phyloP scores from a whole-genome alignment of 2,329 filamentous ascomycete species.

The Sporothrix euskadiensis region DNA sequence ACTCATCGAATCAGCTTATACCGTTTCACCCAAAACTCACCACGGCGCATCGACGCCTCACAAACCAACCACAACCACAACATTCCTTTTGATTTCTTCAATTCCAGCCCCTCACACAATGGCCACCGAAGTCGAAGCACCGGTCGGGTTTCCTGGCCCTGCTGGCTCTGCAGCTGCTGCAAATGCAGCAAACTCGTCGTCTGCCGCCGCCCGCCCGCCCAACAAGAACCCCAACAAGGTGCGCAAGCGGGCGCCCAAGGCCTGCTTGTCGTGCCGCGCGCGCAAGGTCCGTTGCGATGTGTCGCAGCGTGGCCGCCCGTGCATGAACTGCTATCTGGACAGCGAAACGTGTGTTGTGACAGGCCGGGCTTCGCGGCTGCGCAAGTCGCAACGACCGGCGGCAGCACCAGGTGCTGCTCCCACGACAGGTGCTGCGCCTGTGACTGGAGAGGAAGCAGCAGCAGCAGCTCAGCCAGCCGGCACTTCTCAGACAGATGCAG shows the following conservation, averaged over 20 bases:
- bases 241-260: conserved; percentile 53
- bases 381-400: conserved; percentile 21
- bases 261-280: conserved; percentile 53
- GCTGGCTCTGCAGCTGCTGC: neutral
- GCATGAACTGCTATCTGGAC: conserved; percentile 55
- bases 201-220: conserved; percentile 41
- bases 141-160: neutral
- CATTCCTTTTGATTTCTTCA: neutral
- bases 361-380: conserved; percentile 29
- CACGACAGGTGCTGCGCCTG: neutral
- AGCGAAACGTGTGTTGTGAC: conserved; percentile 44
- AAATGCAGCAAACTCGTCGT: neutral
- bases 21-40: neutral
- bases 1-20: conserved; percentile 21
- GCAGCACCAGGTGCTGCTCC: neutral
- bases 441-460: neutral
- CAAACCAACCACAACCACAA: neutral
- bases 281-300: conserved; percentile 55
- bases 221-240: conserved; percentile 48
- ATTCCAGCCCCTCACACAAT: neutral
- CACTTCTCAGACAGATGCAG: neutral
- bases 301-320: conserved; percentile 49
- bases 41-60: neutral
- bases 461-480: neutral
- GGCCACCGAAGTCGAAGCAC: neutral